Base-by-base conservation (phyloP, 306 rosid species). In the Dryas drummondii region DNA sequence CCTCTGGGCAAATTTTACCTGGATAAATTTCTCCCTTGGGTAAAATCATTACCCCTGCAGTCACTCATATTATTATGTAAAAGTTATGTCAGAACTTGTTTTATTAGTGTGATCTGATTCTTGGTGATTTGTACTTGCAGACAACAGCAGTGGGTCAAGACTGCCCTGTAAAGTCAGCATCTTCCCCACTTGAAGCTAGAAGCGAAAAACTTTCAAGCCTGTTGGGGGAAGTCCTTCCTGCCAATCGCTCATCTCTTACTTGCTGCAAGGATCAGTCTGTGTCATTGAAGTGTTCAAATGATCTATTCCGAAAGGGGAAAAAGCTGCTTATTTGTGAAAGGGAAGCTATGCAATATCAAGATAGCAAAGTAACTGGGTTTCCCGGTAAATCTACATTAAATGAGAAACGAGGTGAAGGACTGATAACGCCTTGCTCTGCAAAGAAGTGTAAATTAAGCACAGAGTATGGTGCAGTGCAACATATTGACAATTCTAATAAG, bases 181-280 rank as follows among this genome's bases (percentile, higher is more conserved):
- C 87, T 76, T 72, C 74, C 60, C 69, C 71, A 52, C 61, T 59
- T 69, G 80, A 71, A 74, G 78, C 75, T 59, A 84, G 80, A 79
- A 80, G 66, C 26, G 84, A 79, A 22, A 48, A 51, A 57, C 46
- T 71, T 60, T 86, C 88, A 61, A 75, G 76, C 78, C 67, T 47
- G 45, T 68, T 78, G 75, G 85, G 82, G 67, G 76, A 88, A 80
- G 77, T 90, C 71, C 81, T 86, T 74, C 97, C 98, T 55, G 98
- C 98, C 66, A 94, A 94, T 75, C 92, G 86, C 72, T 84, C 97
- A 49, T 84, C 96, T 75, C 87, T 88, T 63, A 81, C 89, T 77
- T 84, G 84, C 54, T 84, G 65, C 75, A 81, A 78, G 72, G 81
- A 83, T 70, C 81, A 78, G 65, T 72, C 76, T 82, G 79, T 75